phyloP scores from a whole-genome alignment of 805 yeast species.

The Cyberlindnera mycetangii region DNA sequence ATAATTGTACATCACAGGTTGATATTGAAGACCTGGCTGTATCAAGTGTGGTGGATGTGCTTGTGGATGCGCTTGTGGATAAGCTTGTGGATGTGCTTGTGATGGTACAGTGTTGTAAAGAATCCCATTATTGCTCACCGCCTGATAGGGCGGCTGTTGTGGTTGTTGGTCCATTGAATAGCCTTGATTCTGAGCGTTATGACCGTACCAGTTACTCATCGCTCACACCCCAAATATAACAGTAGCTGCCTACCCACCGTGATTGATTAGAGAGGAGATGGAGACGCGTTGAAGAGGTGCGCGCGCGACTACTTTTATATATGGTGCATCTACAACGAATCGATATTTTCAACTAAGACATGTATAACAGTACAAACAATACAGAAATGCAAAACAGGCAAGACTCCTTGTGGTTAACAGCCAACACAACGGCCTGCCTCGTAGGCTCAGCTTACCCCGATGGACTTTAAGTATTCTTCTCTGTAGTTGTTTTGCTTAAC shows the following conservation, averaged over 20 bases:
- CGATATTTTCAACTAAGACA: neutral
- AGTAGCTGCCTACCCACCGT: neutral
- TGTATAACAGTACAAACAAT: no score
- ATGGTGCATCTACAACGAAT: neutral
- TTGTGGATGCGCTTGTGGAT: neutral
- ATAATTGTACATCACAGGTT: neutral
- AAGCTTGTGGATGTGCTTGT: neutral
- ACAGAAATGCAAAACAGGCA: neutral
- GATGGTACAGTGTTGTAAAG: neutral
- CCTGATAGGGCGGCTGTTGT: neutral
- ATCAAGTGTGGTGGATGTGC: neutral
- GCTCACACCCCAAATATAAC: neutral
- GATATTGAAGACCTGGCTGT: neutral
- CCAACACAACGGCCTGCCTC: no score
- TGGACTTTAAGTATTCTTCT: constrained; percentile 39
- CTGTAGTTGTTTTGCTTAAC: constrained; percentile 47
- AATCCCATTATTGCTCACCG: neutral
- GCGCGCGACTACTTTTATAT: neutral
- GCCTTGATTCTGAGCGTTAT: neutral
- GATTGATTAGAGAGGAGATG: neutral
- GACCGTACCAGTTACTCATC: neutral
- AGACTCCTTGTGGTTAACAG: no score
- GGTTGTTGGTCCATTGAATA: neutral
- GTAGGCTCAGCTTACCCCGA: constrained; percentile 15
- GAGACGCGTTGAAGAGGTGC: neutral